Conservation (phyloP, 768 basidiomycete species). For the Mycena vitilis region DNA sequence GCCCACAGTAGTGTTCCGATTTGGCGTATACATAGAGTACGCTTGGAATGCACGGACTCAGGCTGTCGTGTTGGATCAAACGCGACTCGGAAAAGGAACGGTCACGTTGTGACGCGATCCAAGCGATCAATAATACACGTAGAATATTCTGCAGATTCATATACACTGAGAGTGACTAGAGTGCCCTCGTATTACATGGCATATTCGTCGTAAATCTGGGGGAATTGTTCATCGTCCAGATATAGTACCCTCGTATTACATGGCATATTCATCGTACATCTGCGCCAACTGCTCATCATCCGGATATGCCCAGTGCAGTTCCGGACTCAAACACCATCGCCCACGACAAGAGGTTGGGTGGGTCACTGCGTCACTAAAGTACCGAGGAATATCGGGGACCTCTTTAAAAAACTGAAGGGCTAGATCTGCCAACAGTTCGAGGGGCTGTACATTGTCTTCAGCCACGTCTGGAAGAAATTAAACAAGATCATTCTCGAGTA, state of each 20-base stretch:
- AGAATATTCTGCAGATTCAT: too few species aligned
- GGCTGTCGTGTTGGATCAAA: background rate
- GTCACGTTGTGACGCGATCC: conserved; percentile 10
- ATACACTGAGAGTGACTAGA: too few species aligned
- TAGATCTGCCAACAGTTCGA: conserved; percentile 23
- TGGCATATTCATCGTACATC: conserved; percentile 46
- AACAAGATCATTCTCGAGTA: too few species aligned
- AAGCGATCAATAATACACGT: too few species aligned
- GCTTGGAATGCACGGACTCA: too few species aligned
- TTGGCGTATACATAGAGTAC: conserved; percentile 43
- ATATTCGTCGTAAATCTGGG: too few species aligned
- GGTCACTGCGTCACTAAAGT: conserved; percentile 52
- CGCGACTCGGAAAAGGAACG: conserved; percentile 11
- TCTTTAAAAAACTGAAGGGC: conserved; percentile 38
- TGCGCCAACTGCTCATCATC: conserved; percentile 56
- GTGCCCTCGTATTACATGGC: too few species aligned
- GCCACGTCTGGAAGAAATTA: conserved; percentile 27
- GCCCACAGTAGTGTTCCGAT: conserved; percentile 1
- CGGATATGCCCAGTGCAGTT: conserved; percentile 56
- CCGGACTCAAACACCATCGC: conserved; percentile 49
- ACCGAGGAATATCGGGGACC: conserved; percentile 19
- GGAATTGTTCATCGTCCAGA: background rate
- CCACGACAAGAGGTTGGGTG: conserved; percentile 39
- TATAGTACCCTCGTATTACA: conserved; percentile 12
- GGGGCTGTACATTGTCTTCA: conserved; percentile 31